Evolutionary conservation across 345 rosid genomes (phyloP).

Genomic region (Draba incana): DNA sequence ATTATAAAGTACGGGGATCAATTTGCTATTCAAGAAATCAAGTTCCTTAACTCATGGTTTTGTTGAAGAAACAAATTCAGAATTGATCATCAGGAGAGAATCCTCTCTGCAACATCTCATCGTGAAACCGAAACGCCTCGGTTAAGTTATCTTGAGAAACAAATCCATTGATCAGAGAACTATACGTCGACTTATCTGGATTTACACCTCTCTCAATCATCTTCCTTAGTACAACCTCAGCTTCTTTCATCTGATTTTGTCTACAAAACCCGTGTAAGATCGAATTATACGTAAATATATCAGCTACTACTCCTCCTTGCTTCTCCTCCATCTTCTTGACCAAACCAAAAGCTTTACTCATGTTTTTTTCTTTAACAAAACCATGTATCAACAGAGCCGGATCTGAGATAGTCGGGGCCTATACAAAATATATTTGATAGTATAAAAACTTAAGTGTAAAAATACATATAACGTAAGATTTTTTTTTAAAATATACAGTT

Average conservation of each 20-base stretch:
- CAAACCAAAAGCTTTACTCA: conserved; percentile 64
- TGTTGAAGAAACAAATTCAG: conserved; percentile 16
- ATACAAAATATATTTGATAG: too few species aligned
- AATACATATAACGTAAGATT: too few species aligned
- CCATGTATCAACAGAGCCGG: conserved; percentile 71
- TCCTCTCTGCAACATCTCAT: conserved; percentile 82
- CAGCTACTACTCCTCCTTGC: conserved; percentile 51
- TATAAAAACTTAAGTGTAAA: too few species aligned
- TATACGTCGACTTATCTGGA: conserved; percentile 70
- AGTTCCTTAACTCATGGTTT: background rate
- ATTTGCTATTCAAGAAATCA: conserved; percentile 1
- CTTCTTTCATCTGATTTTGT: conserved; percentile 78
- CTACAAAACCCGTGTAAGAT: conserved; percentile 73
- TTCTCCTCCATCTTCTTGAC: conserved; percentile 65
- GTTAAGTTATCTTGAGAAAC: conserved; percentile 70
- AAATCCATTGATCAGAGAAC: conserved; percentile 75
- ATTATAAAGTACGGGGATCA: background rate
- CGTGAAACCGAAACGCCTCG: conserved; percentile 81
- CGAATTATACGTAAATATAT: conserved; percentile 63
- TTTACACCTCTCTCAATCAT: conserved; percentile 65
- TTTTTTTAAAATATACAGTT: too few species aligned
- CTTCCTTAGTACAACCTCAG: conserved; percentile 59
- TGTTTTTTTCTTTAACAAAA: conserved; percentile 66
- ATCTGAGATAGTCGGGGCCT: too few species aligned
- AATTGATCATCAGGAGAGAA: conserved; percentile 78